Percentiles rank a stretch among this genome's conserved stretches.
Evolutionary conservation across 306 rosid genomes (phyloP).

Genomic region (Dicorynia guianensis): DNA sequence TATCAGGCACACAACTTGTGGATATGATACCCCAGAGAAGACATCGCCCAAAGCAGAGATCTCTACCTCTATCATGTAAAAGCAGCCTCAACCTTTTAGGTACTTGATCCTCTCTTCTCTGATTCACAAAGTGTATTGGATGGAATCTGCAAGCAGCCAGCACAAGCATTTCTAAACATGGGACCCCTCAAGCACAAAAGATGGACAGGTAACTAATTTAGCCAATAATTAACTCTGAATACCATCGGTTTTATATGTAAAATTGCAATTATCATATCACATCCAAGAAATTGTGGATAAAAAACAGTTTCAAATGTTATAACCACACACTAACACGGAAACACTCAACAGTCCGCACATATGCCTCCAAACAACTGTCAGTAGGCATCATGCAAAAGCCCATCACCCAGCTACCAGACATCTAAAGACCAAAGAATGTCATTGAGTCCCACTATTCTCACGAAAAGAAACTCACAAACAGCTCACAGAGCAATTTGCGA

Average conservation of each 20-base stretch:
- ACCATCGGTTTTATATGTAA: background rate
- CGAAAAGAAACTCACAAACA: too few relatives aligned
- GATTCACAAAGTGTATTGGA: slow-evolving; percentile 18
- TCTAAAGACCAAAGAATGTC: background rate
- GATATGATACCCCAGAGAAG: slow-evolving; percentile 33
- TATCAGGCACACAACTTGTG: slow-evolving; percentile 33
- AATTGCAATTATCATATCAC: background rate
- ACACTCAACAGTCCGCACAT: background rate
- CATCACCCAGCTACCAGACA: background rate
- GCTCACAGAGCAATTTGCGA: too few relatives aligned
- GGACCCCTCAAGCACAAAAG: background rate
- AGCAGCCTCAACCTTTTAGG: slow-evolving; percentile 38
- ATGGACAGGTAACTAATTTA: background rate
- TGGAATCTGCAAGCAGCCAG: slow-evolving; percentile 58
- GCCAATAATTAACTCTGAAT: background rate
- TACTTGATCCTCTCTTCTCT: slow-evolving; percentile 5
- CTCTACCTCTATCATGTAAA: slow-evolving; percentile 12
- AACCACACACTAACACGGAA: background rate
- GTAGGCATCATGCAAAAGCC: background rate
- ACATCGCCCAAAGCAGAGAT: slow-evolving; percentile 33
- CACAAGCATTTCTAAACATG: background rate
- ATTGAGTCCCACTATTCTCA: too few relatives aligned
- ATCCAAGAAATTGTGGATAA: background rate
- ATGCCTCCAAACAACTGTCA: background rate
- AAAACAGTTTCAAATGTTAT: background rate